Base-by-base conservation (phyloP, 176 grass and related monocot genomes). In the Eragrostis nindensis region DNA sequence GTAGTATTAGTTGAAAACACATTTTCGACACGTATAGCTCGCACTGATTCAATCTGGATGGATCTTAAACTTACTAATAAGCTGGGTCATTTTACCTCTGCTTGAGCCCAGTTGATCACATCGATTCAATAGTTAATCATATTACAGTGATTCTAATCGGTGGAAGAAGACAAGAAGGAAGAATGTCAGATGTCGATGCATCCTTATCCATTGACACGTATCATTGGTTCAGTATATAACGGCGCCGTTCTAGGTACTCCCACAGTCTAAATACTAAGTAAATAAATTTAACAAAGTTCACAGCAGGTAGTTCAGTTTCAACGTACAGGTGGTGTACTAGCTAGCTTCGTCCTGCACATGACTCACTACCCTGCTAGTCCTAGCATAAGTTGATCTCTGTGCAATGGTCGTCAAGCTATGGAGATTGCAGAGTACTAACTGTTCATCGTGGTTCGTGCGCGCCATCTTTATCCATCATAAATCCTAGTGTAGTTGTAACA, bases 141-240 rank as follows among this genome's bases (percentile, higher is more conserved):
- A n/a, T 74, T 68, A 12, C 18, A 1, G 50, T 18, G 75, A 79
- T 79, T 78, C 68, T 61, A 24, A 52, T 16, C 5, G 19, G 5
- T 29, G 36, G 30, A 68, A 62, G 75, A 14, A 84, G 81, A 79
- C 86, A 88, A 79, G n/a, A 66, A 59, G 48, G 49, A 78, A 42
- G 49, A 42, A 32, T 59, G 10, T 42, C 43, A 60, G 18, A 70
- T n/a, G n/a, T 21, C 36, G 46, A 25, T 71, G 15, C 70, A 43
- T 36, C 29, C 70, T 75, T 80, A 89, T 88, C 86, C 81, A 10
- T 79, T 55, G 62, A 56, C 62, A 32, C 38, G 17, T 62, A 26
- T 16, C 13, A 10, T 16, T 84, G 30, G 68, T 84, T 48, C 30
- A 44, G 43, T 53, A 80, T 53, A 80, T 44, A 68, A 52, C 32